These are phyloP conservation scores for Pseudogymnoascus sp. DNA, from an alignment of 2,329 filamentous ascomycete species.

Conservation along the genomic window DNA sequence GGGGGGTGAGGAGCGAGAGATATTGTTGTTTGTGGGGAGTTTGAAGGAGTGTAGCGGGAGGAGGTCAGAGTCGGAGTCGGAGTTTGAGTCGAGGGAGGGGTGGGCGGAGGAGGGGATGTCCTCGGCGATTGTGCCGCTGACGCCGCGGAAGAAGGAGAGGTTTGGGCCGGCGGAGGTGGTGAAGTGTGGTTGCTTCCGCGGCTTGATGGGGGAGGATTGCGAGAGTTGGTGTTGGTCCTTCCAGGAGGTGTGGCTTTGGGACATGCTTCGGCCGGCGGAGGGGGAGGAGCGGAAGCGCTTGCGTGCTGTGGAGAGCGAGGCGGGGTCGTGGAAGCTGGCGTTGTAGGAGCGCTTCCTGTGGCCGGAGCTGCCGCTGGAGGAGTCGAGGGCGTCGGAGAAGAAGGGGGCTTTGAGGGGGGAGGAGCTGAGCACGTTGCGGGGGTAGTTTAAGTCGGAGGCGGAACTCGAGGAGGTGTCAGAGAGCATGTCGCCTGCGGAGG, in stretches of 20 bases:
- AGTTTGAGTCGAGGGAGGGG: conserved; percentile 23
- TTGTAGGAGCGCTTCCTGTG: conserved; percentile 59
- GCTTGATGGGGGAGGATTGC: conserved; percentile 80
- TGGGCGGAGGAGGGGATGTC: conserved; percentile 45
- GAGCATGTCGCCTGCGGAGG: conserved; percentile 61
- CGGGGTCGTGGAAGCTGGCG: conserved; percentile 47
- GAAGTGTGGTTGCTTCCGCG: conserved; percentile 66
- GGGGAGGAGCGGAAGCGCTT: conserved; percentile 67
- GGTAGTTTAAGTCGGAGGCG: conserved; percentile 69
- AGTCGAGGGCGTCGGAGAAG: conserved; percentile 70
- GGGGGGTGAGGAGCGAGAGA: conserved; percentile 73
- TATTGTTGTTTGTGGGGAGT: conserved; percentile 34
- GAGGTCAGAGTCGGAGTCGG: conserved; percentile 78
- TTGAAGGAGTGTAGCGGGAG: conserved; percentile 71
- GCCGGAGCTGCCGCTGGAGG: conserved; percentile 60
- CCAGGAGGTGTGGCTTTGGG: conserved; percentile 55
- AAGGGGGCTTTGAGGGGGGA: conserved; percentile 76
- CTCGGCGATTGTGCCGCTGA: conserved; percentile 51
- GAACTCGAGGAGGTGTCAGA: conserved; percentile 78
- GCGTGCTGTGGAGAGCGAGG: conserved; percentile 44
- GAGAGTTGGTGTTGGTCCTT: conserved; percentile 69
- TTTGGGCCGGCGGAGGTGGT: conserved; percentile 63
- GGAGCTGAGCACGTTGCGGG: conserved; percentile 61
- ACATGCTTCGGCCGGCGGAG: conserved; percentile 50
- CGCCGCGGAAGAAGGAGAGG: conserved; percentile 66